Conservation (phyloP, 192 early-diverging fungal species). For the Coemansia sp. region DNA sequence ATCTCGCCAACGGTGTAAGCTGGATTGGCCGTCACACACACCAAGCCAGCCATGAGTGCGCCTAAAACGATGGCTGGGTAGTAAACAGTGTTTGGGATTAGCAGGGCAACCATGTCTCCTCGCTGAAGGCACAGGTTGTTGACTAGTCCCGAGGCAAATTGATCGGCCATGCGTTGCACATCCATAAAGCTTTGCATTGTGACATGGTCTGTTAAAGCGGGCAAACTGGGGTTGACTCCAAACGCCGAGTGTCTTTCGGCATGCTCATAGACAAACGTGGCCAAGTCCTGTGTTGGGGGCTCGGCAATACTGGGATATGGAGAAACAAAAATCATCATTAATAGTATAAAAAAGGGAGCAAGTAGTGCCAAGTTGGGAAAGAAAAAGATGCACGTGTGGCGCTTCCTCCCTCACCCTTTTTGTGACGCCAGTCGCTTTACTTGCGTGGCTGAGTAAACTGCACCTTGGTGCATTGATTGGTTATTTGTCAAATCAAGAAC, state of each 20-base stretch:
- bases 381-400: not conserved
- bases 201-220: constrained; percentile 18
- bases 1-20: constrained; percentile 79
- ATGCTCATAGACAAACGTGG: constrained; percentile 40
- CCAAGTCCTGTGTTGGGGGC: constrained; percentile 43
- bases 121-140: constrained; percentile 60
- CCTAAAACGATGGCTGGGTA: constrained; percentile 67
- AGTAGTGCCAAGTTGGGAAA: not conserved
- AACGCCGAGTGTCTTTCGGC: constrained; percentile 29
- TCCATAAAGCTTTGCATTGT: constrained; percentile 29
- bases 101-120: constrained; percentile 71
- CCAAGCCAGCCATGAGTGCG: constrained; percentile 67
- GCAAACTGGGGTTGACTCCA: constrained; percentile 28
- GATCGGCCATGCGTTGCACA: constrained; percentile 19
- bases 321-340: constrained; percentile 49
- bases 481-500: no score
- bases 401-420: not conserved
- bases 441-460: no score
- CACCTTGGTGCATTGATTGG: no score
- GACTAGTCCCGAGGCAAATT: constrained; percentile 49
- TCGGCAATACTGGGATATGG: constrained; percentile 15
- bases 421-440: not conserved
- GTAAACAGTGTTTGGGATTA: constrained; percentile 72
- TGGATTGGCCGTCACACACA: constrained; percentile 78
- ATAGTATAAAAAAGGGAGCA: not conserved